Evolutionary conservation across 495 filamentous ascomycete species (phyloP), one percentile per base, ranked within the genome.

Genomic region (Penicillium paxilli): DNA sequence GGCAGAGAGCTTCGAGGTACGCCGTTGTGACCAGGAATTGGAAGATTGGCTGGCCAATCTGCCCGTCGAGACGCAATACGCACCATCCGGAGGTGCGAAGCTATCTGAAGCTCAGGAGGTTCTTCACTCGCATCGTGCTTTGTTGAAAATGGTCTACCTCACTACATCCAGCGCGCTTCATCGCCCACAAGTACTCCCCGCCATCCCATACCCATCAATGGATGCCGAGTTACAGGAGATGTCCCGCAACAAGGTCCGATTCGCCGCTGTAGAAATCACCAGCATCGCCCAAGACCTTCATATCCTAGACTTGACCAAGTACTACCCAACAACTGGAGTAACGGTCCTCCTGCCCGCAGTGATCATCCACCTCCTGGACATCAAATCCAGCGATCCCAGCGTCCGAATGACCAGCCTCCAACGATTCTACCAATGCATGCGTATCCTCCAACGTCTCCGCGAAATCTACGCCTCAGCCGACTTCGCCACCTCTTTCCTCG

Each of bases 361-460:
- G 67, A 95, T 96, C 56, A 92, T 95, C 49, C 90, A 96, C 63
- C 78, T 96, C 17, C 81, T 96, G 3, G 90, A 95, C 62, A 92
- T 94, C 77, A 95, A 92, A 62, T 87, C 85, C 33, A 86, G 80
- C 38, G 81, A 89, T 52, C 81, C 82, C 16, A 82, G 80, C 42
- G 83, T 87, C 14, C 80, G 88, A 20, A 81, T 84, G 53, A 72
- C 82, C 28, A 88, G 87, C 51, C 76, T 89, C 44, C 81, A 85
- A 45, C 88, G 89, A 45, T 96, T 95, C 73, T 85, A 83, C 63
- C 82, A 90, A 63, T 94, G 91, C 74, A 92, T 94, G 87, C 81
- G 83, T 33, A 90, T 93, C 48, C 83, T 96, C 70, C 81, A 88
- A 60, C 82, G 82, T 42, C 79, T 96, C 12, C 84, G 89, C 24